Evolutionary conservation across 2,329 filamentous ascomycete species (phyloP).

Genomic region (Aspergillus sp.): DNA sequence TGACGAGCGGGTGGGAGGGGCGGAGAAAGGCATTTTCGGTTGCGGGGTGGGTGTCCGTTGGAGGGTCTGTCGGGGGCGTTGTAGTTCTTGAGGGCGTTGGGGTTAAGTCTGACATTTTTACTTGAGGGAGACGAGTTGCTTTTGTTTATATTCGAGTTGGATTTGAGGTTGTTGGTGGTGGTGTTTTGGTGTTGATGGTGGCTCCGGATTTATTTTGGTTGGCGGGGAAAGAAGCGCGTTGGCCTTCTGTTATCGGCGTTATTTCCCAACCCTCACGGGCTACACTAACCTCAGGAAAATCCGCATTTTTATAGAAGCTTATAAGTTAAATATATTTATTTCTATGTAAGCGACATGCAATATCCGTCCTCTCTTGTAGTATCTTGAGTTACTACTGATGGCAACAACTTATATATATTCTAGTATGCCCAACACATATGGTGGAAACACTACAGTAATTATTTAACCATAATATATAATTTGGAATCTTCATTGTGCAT

Average conservation of each 20-base stretch:
- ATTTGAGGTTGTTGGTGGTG: background rate
- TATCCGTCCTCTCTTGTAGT: too few species aligned
- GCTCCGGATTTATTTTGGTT: background rate
- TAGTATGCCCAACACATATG: too few species aligned
- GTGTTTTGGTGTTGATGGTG: background rate
- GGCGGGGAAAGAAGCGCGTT: background rate
- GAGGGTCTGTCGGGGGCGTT: conserved; percentile 2
- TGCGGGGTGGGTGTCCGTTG: conserved; percentile 4
- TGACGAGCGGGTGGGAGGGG: conserved; percentile 49
- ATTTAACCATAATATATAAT: too few species aligned
- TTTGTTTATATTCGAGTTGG: background rate
- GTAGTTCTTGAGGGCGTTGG: background rate
- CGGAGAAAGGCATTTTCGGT: conserved; percentile 39
- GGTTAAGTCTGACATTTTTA: background rate
- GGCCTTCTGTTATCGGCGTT: background rate
- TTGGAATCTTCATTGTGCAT: too few species aligned
- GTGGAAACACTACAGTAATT: too few species aligned
- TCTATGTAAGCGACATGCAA: too few species aligned
- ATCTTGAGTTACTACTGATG: too few species aligned
- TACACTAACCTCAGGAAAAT: background rate
- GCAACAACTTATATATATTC: too few species aligned
- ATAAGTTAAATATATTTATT: too few species aligned
- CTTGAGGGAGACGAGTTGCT: background rate
- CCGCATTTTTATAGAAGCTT: background rate
- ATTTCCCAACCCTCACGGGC: background rate